Evolutionary conservation across 805 yeast species (phyloP), one percentile per base, ranked within the genome.

Genomic region (Kodamaea nitidulidarum): DNA sequence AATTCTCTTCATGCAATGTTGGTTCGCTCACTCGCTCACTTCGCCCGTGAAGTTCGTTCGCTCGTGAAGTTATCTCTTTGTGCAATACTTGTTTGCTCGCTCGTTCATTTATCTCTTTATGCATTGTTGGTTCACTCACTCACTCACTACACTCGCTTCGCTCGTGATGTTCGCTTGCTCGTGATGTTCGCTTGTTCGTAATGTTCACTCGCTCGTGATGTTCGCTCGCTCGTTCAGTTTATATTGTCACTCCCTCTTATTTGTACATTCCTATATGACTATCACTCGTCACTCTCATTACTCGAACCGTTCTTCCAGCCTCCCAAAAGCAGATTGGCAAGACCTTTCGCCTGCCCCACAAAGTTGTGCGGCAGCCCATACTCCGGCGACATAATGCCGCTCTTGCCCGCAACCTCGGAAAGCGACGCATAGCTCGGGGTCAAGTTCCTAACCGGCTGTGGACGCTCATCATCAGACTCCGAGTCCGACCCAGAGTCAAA

Each of bases 401-500:
- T 66, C 35, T 56, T 57, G 21, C 71, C 78, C 2, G 81, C 80
- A 16, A 76, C 77, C 44, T 72, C 76, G 39, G 73, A 68, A 33
- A 73, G 52, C 1, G 76, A 65, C 15, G 73, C 68, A 45, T 65
- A 72, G 38, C 74, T 70, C 15, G 55, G 46, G 17, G 57, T 52
- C 18, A 31, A 15, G 32, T 32, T 33, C 16, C 39, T 27, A 2
- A 36, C 15, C 9, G 25, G 18, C 16, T 30, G 42, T 12, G 18
- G 42, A n/a, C 22, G 43, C 40, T 48, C 65, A 28, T 58, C 48
- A 6, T 35, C 42, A 9, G 38, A 38, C 10, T 41, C 45, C 8
- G 39, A 32, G 8, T 42, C 67, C 7, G 61, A 58, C 16, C 61
- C 72, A 8, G 66, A 59, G 38, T 61, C 63, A 41, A 70, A 61